These are phyloP conservation scores for Phytophthora rubi DNA, from an alignment of 352 stramenopile species.

Conservation along the genomic window DNA sequence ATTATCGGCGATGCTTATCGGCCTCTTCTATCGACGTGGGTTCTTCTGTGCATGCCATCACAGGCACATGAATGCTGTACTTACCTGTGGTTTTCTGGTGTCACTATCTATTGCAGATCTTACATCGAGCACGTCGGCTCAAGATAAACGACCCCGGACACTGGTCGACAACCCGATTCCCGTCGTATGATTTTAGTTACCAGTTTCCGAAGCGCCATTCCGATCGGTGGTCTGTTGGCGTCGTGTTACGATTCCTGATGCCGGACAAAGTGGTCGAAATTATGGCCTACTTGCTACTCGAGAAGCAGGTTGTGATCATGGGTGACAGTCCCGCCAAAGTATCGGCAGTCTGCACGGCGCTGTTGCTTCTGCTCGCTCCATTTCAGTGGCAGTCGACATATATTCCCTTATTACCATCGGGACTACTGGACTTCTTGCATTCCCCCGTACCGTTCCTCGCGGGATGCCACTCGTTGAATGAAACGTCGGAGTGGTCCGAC, in stretches of 20 bases:
- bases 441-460: slow-evolving; percentile 85
- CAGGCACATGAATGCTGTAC: neutral
- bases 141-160: slow-evolving; percentile 73
- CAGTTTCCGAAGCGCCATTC: slow-evolving; percentile 77
- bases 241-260: slow-evolving; percentile 66
- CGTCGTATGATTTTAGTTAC: slow-evolving; percentile 72
- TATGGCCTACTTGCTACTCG: slow-evolving; percentile 69
- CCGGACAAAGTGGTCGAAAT: slow-evolving; percentile 75
- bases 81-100: neutral
- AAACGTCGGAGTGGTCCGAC: slow-evolving; percentile 81
- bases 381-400: slow-evolving; percentile 91
- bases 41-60: slow-evolving; percentile 16
- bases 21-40: slow-evolving; percentile 31
- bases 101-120: slow-evolving; percentile 46
- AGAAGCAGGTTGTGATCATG: slow-evolving; percentile 87
- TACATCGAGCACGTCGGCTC: slow-evolving; percentile 65
- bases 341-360: slow-evolving; percentile 69
- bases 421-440: slow-evolving; percentile 82
- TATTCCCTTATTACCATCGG: slow-evolving; percentile 78
- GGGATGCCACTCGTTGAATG: slow-evolving; percentile 62
- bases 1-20: slow-evolving; percentile 30
- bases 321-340: slow-evolving; percentile 70
- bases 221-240: slow-evolving; percentile 74
- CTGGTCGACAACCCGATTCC: slow-evolving; percentile 67
- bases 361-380: slow-evolving; percentile 74